phyloP scores from a whole-genome alignment of 306 rosid species.

The Cicer pinnatifidum region DNA sequence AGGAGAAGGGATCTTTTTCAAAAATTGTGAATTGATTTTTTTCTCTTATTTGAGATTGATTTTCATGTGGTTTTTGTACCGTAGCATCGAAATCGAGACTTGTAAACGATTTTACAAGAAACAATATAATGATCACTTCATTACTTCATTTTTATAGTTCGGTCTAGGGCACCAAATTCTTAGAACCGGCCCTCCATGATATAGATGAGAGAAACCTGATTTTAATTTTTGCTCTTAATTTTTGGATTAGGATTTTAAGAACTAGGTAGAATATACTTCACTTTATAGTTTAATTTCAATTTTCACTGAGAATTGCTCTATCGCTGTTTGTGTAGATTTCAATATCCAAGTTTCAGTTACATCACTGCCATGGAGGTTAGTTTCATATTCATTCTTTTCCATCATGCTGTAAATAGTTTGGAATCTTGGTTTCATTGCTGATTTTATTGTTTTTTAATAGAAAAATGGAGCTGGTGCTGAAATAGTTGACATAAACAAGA shows the following conservation, averaged over 20 bases:
- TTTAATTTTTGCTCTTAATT: not conserved
- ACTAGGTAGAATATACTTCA: not conserved
- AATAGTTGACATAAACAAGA: conserved; percentile 62
- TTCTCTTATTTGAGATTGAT: too few species aligned
- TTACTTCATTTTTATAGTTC: too few species aligned
- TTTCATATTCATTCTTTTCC: not conserved
- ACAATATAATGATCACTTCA: too few species aligned
- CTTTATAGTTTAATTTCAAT: not conserved
- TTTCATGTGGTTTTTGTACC: too few species aligned
- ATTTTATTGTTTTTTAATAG: conserved; percentile 46
- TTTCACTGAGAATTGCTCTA: not conserved
- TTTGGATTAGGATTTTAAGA: not conserved
- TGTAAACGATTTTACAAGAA: too few species aligned
- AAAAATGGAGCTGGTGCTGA: conserved; percentile 48
- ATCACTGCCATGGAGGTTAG: conserved; percentile 46
- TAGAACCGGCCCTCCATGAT: too few species aligned
- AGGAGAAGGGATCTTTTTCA: too few species aligned
- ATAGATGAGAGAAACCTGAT: too few species aligned
- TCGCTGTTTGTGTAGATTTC: not conserved
- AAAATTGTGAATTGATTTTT: too few species aligned
- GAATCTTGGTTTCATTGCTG: not conserved
- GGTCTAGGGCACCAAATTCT: too few species aligned
- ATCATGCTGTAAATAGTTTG: not conserved
- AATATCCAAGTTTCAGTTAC: not conserved
- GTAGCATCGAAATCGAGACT: too few species aligned